phyloP scores from a whole-genome alignment of 2,329 filamentous ascomycete genomes.

The Aspergillus alliaceus region DNA sequence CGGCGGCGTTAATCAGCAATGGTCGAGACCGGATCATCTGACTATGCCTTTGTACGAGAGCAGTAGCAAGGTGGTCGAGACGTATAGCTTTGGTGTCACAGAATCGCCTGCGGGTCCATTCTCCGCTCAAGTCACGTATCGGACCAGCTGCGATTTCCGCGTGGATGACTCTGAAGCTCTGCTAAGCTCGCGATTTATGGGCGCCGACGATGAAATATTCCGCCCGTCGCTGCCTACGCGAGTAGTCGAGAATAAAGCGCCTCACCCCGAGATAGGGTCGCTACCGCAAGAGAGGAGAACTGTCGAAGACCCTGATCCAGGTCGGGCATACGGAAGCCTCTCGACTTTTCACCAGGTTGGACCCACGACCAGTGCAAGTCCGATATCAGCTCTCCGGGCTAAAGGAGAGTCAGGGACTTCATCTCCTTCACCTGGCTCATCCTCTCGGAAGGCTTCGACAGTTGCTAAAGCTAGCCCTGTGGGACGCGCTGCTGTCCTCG shows the following conservation, averaged over 20 bases:
- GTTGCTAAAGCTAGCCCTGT: constrained; percentile 30
- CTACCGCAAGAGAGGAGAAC: constrained; percentile 62
- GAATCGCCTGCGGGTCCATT: constrained; percentile 85
- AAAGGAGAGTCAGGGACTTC: constrained; percentile 56
- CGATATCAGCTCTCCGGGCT: constrained; percentile 77
- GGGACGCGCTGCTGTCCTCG: constrained; percentile 34
- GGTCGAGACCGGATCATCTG: constrained; percentile 65
- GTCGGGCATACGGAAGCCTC: constrained; percentile 83
- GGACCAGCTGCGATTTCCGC: constrained; percentile 84
- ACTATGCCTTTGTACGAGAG: constrained; percentile 68
- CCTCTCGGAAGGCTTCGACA: constrained; percentile 51
- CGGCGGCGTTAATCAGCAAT: constrained; percentile 52
- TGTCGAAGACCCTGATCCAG: constrained; percentile 57
- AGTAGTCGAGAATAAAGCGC: constrained; percentile 29
- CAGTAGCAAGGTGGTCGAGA: constrained; percentile 64
- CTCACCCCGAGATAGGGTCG: constrained; percentile 66
- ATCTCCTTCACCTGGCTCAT: constrained; percentile 50
- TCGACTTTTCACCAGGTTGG: constrained; percentile 84
- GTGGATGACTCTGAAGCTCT: constrained; percentile 89
- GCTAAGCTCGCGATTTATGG: constrained; percentile 90
- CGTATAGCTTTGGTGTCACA: constrained; percentile 78
- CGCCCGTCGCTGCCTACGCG: constrained; percentile 70
- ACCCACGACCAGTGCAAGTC: constrained; percentile 74
- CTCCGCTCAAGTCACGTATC: constrained; percentile 77
- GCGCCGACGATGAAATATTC: constrained; percentile 83